These are phyloP conservation scores for Chaetoscypha palmicola DNA, from an alignment of 2,329 filamentous ascomycete genomes.

Conservation along the genomic window DNA sequence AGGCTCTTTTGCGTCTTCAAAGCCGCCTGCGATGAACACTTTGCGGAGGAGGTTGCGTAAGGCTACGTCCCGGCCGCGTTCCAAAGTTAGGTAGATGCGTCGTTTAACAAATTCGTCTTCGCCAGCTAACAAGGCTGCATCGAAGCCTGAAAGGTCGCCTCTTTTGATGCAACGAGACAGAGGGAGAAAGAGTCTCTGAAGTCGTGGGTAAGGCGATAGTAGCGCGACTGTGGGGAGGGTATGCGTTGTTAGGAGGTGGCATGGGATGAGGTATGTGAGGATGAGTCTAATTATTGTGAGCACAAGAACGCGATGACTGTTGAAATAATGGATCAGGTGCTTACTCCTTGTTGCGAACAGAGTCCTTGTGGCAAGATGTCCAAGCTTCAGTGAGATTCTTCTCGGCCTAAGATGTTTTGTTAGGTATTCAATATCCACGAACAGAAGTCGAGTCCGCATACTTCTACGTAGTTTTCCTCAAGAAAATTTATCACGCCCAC, in stretches of 20 bases:
- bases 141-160: constrained; percentile 78
- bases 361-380: constrained; percentile 67
- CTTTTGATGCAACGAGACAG: constrained; percentile 71
- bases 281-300: constrained; percentile 57
- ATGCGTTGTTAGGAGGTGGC: constrained; percentile 81
- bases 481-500: constrained; percentile 88
- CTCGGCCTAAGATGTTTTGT: constrained; percentile 54
- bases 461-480: constrained; percentile 84
- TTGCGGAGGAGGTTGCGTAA: constrained; percentile 87
- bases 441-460: constrained; percentile 36
- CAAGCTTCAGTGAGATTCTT: constrained; percentile 74
- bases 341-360: constrained; percentile 73
- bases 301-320: constrained; percentile 7
- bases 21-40: constrained; percentile 80
- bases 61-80: constrained; percentile 85
- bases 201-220: constrained; percentile 65
- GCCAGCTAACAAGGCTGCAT: constrained; percentile 68
- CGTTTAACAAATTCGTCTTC: constrained; percentile 92
- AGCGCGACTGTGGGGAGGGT: constrained; percentile 68
- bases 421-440: too few relatives aligned
- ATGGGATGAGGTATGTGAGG: constrained; percentile 89
- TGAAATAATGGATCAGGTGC: constrained; percentile 26
- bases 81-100: constrained; percentile 89
- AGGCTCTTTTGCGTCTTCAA: constrained; percentile 67
- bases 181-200: constrained; percentile 73